These are phyloP conservation scores for Hypoxylon sp. DNA, from an alignment of 2,329 filamentous ascomycete species.

Conservation along the genomic window DNA sequence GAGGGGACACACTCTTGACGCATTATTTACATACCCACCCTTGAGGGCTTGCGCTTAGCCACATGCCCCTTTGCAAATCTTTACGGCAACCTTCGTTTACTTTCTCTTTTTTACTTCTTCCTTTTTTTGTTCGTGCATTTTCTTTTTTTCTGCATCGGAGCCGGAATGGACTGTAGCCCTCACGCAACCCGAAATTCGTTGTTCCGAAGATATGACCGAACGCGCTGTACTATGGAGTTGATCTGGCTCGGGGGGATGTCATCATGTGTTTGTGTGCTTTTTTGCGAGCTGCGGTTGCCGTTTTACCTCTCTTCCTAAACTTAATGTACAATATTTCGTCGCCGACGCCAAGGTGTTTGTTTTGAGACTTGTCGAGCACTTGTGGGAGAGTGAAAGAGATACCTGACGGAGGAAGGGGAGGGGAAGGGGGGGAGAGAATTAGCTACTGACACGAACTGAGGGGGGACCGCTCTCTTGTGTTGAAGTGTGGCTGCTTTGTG, in stretches of 20 bases:
- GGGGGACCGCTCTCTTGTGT: conserved; percentile 9
- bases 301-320: conserved; percentile 8
- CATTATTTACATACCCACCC: conserved; percentile 19
- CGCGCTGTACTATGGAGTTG: conserved; percentile 32
- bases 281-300: background rate
- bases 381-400: conserved; percentile 14
- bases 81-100: conserved; percentile 7
- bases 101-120: conserved; percentile 8
- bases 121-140: too few relatives aligned
- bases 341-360: background rate
- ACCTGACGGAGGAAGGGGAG: too few relatives aligned
- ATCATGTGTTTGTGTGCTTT: conserved; percentile 10
- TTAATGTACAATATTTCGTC: conserved; percentile 32
- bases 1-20: conserved; percentile 2
- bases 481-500: conserved; percentile 12
- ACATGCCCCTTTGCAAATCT: conserved; percentile 5
- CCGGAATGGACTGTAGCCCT: conserved; percentile 29
- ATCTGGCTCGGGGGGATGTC: conserved; percentile 25
- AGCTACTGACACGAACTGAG: background rate
- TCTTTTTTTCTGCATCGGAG: conserved; percentile 19
- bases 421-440: conserved; percentile 12
- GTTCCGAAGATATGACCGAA: conserved; percentile 34
- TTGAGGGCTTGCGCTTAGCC: background rate
- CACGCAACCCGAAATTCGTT: conserved; percentile 21
- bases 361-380: conserved; percentile 5